Evolutionary conservation across 1,139 yeast genomes (phyloP).

Genomic region (Wickerhamomyces sp.): DNA sequence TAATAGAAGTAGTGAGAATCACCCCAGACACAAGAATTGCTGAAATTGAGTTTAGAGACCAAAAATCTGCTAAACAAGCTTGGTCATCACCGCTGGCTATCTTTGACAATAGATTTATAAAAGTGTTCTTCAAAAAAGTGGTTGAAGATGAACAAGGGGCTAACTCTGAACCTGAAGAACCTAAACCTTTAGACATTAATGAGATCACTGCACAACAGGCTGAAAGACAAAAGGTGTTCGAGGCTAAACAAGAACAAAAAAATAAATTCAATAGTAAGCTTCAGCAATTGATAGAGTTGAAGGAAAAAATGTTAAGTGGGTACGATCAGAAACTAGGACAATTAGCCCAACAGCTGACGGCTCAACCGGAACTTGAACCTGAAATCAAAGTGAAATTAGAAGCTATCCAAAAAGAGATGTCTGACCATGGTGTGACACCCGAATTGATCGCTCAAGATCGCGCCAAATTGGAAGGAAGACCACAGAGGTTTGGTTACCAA

Average conservation of each 20-base stretch:
- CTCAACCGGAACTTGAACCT: conserved; percentile 21
- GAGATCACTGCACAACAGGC: conserved; percentile 31
- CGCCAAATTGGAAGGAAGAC: conserved; percentile 24
- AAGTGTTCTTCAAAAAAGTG: conserved; percentile 35
- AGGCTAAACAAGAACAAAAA: conserved; percentile 32
- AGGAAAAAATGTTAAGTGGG: conserved; percentile 28
- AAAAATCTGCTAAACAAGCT: conserved; percentile 36
- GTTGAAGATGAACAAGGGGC: conserved; percentile 10
- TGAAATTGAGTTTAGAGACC: conserved; percentile 33
- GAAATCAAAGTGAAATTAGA: conserved; percentile 23
- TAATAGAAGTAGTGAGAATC: conserved; percentile 27
- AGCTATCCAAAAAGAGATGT: conserved; percentile 14
- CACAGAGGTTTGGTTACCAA: conserved; percentile 29
- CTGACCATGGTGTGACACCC: conserved; percentile 18
- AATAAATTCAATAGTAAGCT: conserved; percentile 29
- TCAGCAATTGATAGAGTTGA: conserved; percentile 29
- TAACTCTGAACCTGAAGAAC: conserved; percentile 2
- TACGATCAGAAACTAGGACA: conserved; percentile 28
- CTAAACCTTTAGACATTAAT: conserved; percentile 29
- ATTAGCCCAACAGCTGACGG: conserved; percentile 19
- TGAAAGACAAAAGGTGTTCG: conserved; percentile 37
- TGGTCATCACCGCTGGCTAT: conserved; percentile 40
- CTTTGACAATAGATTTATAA: conserved; percentile 44
- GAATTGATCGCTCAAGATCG: conserved; percentile 16
- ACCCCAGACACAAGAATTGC: conserved; percentile 27